phyloP scores from a whole-genome alignment of 2,329 filamentous ascomycete species.

The Colletotrichum cordylinicola region DNA sequence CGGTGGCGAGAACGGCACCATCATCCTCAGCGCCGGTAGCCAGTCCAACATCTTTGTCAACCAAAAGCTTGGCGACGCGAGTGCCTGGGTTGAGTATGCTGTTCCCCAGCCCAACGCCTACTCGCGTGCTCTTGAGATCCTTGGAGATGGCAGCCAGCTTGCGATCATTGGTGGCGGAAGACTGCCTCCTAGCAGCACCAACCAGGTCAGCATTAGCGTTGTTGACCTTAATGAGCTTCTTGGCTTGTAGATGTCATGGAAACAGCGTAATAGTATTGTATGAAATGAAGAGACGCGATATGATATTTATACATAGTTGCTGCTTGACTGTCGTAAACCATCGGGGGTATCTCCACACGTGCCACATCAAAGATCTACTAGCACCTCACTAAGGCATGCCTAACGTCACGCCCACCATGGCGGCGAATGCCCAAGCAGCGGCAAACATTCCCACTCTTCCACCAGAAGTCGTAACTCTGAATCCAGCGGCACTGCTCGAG shows the following conservation, averaged over 20 bases:
- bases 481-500: not conserved
- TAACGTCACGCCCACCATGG: not conserved
- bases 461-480: not conserved
- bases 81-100: slow-evolving; percentile 41
- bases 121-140: slow-evolving; percentile 40
- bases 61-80: slow-evolving; percentile 39
- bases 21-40: slow-evolving; percentile 47
- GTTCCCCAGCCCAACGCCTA: slow-evolving; percentile 42
- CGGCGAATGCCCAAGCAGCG: not conserved
- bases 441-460: not conserved
- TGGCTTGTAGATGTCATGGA: not conserved
- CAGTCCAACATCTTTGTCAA: slow-evolving; percentile 47
- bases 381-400: not conserved
- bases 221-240: slow-evolving; percentile 29
- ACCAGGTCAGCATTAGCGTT: slow-evolving; percentile 45
- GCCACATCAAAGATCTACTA: not conserved
- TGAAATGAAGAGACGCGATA: not conserved
- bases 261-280: not conserved
- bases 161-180: slow-evolving; percentile 50
- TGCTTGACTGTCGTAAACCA: not conserved
- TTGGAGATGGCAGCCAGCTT: slow-evolving; percentile 35
- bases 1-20: slow-evolving; percentile 47
- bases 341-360: not conserved
- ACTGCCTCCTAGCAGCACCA: slow-evolving; percentile 51
- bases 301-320: not conserved